A percentile compares a stretch with the other conserved stretches of the same genome.
These are phyloP conservation scores for Hansenula anomala DNA, from an alignment of 1,139 yeast species.

Conservation along the genomic window DNA sequence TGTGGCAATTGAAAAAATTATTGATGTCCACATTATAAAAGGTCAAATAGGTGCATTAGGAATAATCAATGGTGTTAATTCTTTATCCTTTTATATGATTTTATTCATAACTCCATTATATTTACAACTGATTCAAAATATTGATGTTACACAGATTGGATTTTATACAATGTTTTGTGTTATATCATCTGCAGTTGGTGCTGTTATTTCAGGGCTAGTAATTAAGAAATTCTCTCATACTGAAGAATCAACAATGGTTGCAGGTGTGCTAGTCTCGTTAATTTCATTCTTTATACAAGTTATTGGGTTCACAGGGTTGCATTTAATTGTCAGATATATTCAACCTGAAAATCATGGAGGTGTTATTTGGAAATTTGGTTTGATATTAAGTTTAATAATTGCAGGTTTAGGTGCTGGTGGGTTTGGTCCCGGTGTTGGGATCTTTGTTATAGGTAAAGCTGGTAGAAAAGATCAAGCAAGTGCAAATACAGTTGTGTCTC, in stretches of 20 bases:
- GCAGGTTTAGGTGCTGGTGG: slow-evolving; percentile 41
- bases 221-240: slow-evolving; percentile 24
- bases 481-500: slow-evolving; percentile 26
- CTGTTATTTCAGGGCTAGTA: slow-evolving; percentile 51
- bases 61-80: slow-evolving; percentile 47
- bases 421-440: slow-evolving; percentile 35
- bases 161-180: slow-evolving; percentile 43
- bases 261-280: slow-evolving; percentile 15
- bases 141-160: slow-evolving; percentile 50
- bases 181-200: slow-evolving; percentile 47
- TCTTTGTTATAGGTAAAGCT: slow-evolving; percentile 39
- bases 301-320: slow-evolving; percentile 21
- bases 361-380: slow-evolving; percentile 7
- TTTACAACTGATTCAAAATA: slow-evolving; percentile 44
- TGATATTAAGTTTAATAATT: slow-evolving; percentile 19
- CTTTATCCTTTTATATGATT: slow-evolving; percentile 41
- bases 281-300: slow-evolving; percentile 21
- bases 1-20: slow-evolving; percentile 47
- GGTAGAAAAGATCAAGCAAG: slow-evolving; percentile 34
- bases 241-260: slow-evolving; percentile 15
- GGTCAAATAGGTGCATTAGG: slow-evolving; percentile 47
- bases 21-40: slow-evolving; percentile 45
- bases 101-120: slow-evolving; percentile 52
- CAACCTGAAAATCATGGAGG: slow-evolving; percentile 5
- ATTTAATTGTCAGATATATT: slow-evolving; percentile 9